Evolutionary conservation across 768 basidiomycete species (phyloP).

Genomic region (Suillus luteus): DNA sequence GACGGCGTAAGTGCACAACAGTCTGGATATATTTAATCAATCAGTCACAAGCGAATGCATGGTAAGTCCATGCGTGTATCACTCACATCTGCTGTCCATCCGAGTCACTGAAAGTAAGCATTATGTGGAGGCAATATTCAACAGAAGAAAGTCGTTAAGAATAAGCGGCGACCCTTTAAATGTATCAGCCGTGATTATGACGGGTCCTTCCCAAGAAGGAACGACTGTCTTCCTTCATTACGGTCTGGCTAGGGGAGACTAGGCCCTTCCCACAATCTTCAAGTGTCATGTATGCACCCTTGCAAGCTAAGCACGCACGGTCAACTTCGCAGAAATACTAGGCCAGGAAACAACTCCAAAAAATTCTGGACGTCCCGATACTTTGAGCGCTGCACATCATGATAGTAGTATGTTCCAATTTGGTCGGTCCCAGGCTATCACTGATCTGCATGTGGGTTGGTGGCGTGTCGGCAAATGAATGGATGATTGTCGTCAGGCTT

Average conservation of each 20-base stretch:
- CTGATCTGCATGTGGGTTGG: not conserved
- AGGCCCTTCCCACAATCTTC: not conserved
- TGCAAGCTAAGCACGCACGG: not conserved
- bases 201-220: not conserved
- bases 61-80: not conserved
- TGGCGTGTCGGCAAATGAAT: not conserved
- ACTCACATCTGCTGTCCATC: constrained; percentile 1
- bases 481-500: not conserved
- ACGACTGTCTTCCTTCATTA: too few relatives aligned
- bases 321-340: not conserved
- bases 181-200: not conserved
- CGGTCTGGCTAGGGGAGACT: too few relatives aligned
- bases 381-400: not conserved
- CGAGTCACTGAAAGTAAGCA: not conserved
- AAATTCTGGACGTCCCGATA: not conserved
- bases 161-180: not conserved
- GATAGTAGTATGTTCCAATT: not conserved
- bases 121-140: not conserved
- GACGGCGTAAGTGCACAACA: not conserved
- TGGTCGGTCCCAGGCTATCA: not conserved
- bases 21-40: not conserved
- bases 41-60: not conserved
- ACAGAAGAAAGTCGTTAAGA: not conserved
- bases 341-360: not conserved
- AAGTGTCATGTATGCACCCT: not conserved